Base-by-base conservation (phyloP, 2,329 filamentous ascomycete genomes). In the Trichoderma sp. region DNA sequence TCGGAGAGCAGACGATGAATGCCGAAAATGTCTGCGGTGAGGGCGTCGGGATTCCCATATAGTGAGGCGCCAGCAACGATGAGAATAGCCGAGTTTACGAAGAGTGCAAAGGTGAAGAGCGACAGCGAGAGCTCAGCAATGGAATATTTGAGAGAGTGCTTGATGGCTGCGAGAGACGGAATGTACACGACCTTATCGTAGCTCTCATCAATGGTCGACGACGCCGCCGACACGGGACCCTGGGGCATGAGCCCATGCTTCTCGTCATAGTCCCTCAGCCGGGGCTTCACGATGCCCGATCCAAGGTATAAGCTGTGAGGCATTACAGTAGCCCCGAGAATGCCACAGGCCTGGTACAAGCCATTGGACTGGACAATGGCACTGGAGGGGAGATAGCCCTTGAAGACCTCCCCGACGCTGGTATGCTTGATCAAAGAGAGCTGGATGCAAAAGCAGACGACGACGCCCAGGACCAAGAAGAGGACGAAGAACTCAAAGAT, bases 21-120 rank as follows among this genome's bases (percentile, higher is more conserved):
- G 43, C 88, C 89, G 76, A 96, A 97, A 52, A 97, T 90, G 76
- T 96, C 91, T 1, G 92, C 92, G 56, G 88, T 83, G 7, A 85
- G 81, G 1, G 91, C 91, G 3, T 87, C 84, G 0, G 84, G 77
- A 52, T 87, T 86, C 4, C 85, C 79, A 76, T 91, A 94, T 0
- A 97, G 85, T 0, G 91, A 90, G 0, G 92, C 89, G 29, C 93
- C 94, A 0, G 94, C 90, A 14, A 94, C 90, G 73, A 96, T 93
- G 16, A 96, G 85, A 74, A 96, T 95, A 43, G 92, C 86, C 66
- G 88, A 92, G 81, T 96, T 96, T 75, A 95, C 91, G 75, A 96
- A 96, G 4, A 96, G 85, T 0, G 92, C 92, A 77, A 95, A 94
- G 0, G 91, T 93, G 77, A 94, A 93, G 43, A 96, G 88, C 0